phyloP scores from a whole-genome alignment of 306 rosid species.

The Castanea mollissima region DNA sequence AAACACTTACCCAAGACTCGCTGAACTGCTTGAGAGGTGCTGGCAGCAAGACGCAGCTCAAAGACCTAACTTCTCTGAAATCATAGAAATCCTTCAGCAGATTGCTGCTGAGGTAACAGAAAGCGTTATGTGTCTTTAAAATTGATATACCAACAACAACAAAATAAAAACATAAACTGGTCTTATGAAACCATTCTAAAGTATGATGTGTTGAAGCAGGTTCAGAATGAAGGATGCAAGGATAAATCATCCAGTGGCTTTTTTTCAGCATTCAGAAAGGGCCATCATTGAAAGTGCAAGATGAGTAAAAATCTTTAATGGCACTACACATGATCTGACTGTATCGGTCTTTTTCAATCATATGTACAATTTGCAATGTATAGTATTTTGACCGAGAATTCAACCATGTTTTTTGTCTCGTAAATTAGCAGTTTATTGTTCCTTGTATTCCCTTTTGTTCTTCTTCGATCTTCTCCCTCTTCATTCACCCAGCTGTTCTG shows the following conservation, averaged over 20 bases:
- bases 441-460: neutral
- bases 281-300: constrained; percentile 38
- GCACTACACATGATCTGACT: neutral
- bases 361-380: constrained; percentile 13
- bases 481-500: no score
- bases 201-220: constrained; percentile 42
- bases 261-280: constrained; percentile 64
- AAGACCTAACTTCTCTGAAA: constrained; percentile 79
- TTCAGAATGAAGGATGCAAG: constrained; percentile 43
- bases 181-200: constrained; percentile 9
- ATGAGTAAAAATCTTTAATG: neutral
- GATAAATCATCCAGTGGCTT: constrained; percentile 54
- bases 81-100: constrained; percentile 65
- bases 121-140: neutral
- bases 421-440: neutral
- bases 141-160: neutral
- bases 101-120: constrained; percentile 68
- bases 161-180: neutral
- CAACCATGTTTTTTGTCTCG: neutral
- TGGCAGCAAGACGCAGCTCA: constrained; percentile 83
- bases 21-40: constrained; percentile 80
- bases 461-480: no score
- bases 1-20: constrained; percentile 58
- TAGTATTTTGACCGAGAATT: neutral
- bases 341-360: constrained; percentile 15